These are phyloP conservation scores for Cystobasidium tubakii DNA, from an alignment of 768 basidiomycete species.

Conservation along the genomic window DNA sequence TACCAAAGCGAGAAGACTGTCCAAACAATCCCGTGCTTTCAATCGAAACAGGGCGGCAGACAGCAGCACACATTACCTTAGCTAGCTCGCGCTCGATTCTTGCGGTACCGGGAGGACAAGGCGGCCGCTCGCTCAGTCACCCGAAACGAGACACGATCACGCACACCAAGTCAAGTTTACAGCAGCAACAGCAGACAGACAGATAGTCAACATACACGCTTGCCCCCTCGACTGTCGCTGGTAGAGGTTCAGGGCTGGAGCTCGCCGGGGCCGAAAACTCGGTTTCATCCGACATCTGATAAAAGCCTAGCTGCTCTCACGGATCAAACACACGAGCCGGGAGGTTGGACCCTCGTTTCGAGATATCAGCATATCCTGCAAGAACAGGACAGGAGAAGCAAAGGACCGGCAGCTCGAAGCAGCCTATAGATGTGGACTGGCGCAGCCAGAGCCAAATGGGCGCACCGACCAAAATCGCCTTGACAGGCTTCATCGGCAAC, in stretches of 20 bases:
- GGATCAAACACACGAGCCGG: background rate
- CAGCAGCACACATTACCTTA: too few relatives aligned
- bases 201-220: too few relatives aligned
- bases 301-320: background rate
- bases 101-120: background rate
- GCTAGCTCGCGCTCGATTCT: too few relatives aligned
- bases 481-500: conserved; percentile 21
- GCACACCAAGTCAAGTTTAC: too few relatives aligned
- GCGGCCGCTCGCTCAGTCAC: background rate
- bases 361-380: background rate
- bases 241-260: background rate
- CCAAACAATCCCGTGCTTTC: background rate
- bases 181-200: too few relatives aligned
- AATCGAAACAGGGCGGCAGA: too few relatives aligned
- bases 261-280: too few relatives aligned
- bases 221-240: too few relatives aligned
- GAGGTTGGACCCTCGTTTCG: background rate
- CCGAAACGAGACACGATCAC: too few relatives aligned
- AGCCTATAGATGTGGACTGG: background rate
- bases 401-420: background rate
- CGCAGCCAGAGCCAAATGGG: background rate
- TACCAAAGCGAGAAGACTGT: background rate
- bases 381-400: background rate
- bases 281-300: too few relatives aligned
- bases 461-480: conserved; percentile 7